phyloP scores from a whole-genome alignment of 2,329 filamentous ascomycete genomes.

The Penicillium digitatum region DNA sequence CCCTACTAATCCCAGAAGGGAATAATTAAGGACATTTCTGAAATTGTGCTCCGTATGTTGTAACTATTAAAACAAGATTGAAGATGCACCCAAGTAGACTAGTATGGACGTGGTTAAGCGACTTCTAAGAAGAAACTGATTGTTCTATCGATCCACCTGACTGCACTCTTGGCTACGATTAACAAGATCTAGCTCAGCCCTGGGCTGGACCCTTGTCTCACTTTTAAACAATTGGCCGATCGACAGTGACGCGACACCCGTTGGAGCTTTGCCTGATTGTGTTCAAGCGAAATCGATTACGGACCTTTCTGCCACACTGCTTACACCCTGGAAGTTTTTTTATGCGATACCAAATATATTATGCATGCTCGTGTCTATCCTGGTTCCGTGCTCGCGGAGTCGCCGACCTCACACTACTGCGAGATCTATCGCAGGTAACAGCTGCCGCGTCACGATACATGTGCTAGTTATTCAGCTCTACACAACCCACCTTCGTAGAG shows the following conservation, averaged over 20 bases:
- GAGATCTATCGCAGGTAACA: constrained; percentile 18
- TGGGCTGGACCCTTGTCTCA: constrained; percentile 21
- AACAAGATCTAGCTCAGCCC: constrained; percentile 19
- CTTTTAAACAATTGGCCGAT: constrained; percentile 7
- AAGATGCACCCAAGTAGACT: background rate
- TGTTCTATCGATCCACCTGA: background rate
- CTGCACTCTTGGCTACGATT: constrained; percentile 2
- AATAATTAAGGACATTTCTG: background rate
- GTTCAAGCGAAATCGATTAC: background rate
- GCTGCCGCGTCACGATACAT: constrained; percentile 18
- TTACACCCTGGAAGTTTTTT: too few species aligned
- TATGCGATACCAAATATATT: background rate
- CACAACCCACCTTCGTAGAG: constrained; percentile 9
- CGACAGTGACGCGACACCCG: constrained; percentile 10
- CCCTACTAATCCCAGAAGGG: constrained; percentile 12
- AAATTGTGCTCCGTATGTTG: background rate
- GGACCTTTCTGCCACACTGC: background rate
- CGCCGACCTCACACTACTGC: constrained; percentile 3
- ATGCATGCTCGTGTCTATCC: background rate
- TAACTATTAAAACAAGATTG: background rate
- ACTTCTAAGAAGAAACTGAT: background rate
- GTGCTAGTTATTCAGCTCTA: constrained; percentile 3
- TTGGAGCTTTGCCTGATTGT: constrained; percentile 5
- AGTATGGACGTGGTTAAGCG: background rate
- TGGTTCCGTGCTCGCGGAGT: constrained; percentile 1